A percentile compares a stretch with the other conserved stretches of the same genome.
phyloP scores from a whole-genome alignment of 139 green algal genomes.

The Chlorella sorokiniana region DNA sequence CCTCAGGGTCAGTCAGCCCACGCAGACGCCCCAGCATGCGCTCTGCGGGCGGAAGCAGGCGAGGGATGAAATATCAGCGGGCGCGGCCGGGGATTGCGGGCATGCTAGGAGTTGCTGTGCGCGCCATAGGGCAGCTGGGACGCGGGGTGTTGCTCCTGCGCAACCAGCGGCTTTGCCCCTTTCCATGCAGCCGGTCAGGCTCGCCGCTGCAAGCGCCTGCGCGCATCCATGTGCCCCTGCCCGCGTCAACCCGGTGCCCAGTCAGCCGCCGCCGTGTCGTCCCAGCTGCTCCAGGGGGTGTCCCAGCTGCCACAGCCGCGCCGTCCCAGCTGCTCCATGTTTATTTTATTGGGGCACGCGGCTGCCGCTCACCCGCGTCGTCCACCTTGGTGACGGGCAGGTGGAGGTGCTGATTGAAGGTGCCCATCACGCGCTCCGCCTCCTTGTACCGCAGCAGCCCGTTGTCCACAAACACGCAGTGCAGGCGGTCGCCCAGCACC shows the following conservation, averaged over 20 bases:
- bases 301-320: too few species aligned
- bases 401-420: constrained; percentile 96
- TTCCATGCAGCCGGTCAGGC: too few species aligned
- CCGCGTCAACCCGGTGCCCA: too few species aligned
- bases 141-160: too few species aligned
- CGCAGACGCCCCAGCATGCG: constrained; percentile 54
- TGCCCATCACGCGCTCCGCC: constrained; percentile 93
- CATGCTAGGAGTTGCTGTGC: background rate
- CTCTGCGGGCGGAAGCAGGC: constrained; percentile 7
- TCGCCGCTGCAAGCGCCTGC: too few species aligned
- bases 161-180: too few species aligned
- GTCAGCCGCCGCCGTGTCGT: too few species aligned
- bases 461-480: constrained; percentile 99
- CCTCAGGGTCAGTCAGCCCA: constrained; percentile 93
- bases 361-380: constrained; percentile 61
- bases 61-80: background rate
- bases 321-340: too few species aligned
- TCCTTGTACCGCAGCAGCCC: constrained; percentile 92
- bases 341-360: too few species aligned
- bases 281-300: too few species aligned
- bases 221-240: too few species aligned
- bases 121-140: too few species aligned
- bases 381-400: constrained; percentile 96
- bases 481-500: constrained; percentile 93
- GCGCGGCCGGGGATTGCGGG: background rate